These are phyloP conservation scores for Dacryopinax primogenitus DNA, from an alignment of 768 basidiomycete species.

Conservation along the genomic window DNA sequence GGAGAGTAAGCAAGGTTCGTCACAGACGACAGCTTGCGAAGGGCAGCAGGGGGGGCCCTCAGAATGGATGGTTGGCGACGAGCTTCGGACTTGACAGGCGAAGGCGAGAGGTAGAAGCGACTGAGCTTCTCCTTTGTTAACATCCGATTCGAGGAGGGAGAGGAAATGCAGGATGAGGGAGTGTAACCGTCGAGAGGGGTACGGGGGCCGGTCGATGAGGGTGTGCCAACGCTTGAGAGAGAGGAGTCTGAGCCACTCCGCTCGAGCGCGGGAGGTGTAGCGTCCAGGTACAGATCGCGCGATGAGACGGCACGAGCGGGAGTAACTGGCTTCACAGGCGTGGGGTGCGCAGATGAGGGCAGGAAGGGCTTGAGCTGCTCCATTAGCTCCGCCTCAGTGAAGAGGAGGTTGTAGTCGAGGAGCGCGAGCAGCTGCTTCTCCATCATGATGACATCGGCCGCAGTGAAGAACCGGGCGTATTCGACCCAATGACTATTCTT, in stretches of 20 bases:
- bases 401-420: slow-evolving; percentile 57
- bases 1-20: slow-evolving; percentile 5
- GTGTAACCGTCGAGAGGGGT: neutral
- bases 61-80: neutral
- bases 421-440: slow-evolving; percentile 74
- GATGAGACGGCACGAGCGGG: neutral
- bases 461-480: slow-evolving; percentile 72
- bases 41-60: neutral
- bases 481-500: slow-evolving; percentile 87
- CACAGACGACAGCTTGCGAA: slow-evolving; percentile 4
- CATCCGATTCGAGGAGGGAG: neutral
- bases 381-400: slow-evolving; percentile 47
- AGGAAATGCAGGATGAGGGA: neutral
- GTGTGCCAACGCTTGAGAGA: slow-evolving; percentile 1
- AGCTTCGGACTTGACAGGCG: neutral
- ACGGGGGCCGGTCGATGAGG: neutral
- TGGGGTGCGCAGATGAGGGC: neutral
- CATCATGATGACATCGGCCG: slow-evolving; percentile 66
- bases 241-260: neutral
- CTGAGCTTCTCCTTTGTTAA: neutral
- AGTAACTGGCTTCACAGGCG: neutral
- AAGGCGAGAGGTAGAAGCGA: neutral
- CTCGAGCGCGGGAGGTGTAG: slow-evolving; percentile 2
- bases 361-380: slow-evolving; percentile 2
- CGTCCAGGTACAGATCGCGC: neutral